phyloP scores from a whole-genome alignment of 345 rosid species.

The Corymbia maculata region DNA sequence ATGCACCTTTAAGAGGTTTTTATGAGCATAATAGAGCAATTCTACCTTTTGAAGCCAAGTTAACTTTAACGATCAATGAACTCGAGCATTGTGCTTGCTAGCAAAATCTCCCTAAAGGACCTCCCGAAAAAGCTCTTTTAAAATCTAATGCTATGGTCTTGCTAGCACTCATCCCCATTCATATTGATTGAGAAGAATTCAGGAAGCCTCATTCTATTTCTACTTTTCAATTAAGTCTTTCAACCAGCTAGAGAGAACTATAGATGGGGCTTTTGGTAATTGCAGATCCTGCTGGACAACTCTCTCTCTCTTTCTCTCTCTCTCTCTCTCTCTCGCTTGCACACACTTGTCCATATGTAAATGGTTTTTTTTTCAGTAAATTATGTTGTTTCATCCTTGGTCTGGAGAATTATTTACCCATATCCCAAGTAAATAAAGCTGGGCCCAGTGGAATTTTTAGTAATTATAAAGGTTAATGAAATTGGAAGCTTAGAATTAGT shows the following conservation, averaged over 20 bases:
- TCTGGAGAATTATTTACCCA: neutral
- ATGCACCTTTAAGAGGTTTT: neutral
- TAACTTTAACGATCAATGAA: neutral
- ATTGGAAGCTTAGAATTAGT: neutral
- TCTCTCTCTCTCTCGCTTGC: neutral
- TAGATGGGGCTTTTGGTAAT: neutral
- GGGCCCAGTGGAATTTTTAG: neutral
- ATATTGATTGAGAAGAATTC: neutral
- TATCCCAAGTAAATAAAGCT: neutral
- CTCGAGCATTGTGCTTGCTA: too few species aligned
- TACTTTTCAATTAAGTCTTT: neutral
- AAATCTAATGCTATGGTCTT: neutral
- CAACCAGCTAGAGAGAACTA: neutral
- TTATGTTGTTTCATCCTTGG: neutral
- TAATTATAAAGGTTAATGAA: neutral
- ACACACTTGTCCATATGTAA: neutral
- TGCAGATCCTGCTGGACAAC: neutral
- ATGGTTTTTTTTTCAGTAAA: too few species aligned
- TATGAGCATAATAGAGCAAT: neutral
- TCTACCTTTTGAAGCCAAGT: neutral
- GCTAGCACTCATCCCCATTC: neutral
- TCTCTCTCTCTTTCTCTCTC: neutral
- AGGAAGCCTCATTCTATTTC: neutral
- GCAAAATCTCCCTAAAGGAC: too few species aligned
- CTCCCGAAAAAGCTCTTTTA: neutral